A percentile compares a stretch with the other conserved stretches of the same genome.
Evolutionary conservation across 2,329 filamentous ascomycete genomes (phyloP).

Genomic region (Sarocladium strictum): DNA sequence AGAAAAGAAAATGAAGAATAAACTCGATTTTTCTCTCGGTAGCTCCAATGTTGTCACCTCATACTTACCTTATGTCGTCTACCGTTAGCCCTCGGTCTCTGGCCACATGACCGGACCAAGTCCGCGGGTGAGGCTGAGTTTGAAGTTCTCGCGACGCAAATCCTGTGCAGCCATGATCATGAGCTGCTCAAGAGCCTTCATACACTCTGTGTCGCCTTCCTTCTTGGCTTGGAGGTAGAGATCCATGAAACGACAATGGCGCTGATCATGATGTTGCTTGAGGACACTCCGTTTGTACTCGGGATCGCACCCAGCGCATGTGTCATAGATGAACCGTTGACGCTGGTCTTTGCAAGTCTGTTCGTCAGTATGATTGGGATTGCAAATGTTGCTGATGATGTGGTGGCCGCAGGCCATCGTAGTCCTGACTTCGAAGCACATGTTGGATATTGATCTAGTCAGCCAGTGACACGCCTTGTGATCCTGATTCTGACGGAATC

Average conservation of each 20-base stretch:
- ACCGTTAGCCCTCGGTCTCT: background rate
- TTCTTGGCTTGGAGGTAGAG: slow-evolving; percentile 20
- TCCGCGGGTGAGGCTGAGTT: slow-evolving; percentile 15
- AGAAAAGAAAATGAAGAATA: too few species aligned
- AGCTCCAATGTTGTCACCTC: background rate
- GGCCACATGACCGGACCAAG: slow-evolving; percentile 18
- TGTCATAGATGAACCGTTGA: slow-evolving; percentile 24
- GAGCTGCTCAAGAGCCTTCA: slow-evolving; percentile 18
- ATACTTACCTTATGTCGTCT: slow-evolving; percentile 2
- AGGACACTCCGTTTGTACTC: slow-evolving; percentile 20
- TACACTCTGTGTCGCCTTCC: slow-evolving; percentile 16
- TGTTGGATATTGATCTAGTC: too few species aligned
- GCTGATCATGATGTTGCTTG: slow-evolving; percentile 20
- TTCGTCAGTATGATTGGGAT: slow-evolving; percentile 10
- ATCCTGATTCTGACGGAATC: too few species aligned
- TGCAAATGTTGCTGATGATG: slow-evolving; percentile 13
- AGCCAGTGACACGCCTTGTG: too few species aligned
- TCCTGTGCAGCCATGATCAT: slow-evolving; percentile 17
- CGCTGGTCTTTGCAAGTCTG: slow-evolving; percentile 13
- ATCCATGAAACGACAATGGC: slow-evolving; percentile 20
- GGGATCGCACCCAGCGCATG: slow-evolving; percentile 31
- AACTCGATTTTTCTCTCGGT: too few species aligned
- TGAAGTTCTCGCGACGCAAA: slow-evolving; percentile 18
- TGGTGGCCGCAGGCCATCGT: slow-evolving; percentile 22
- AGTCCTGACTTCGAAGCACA: slow-evolving; percentile 20